A percentile compares a stretch with the other conserved stretches of the same genome.
phyloP scores from a whole-genome alignment of 257 asterid species.

The Solanum neorickii region DNA sequence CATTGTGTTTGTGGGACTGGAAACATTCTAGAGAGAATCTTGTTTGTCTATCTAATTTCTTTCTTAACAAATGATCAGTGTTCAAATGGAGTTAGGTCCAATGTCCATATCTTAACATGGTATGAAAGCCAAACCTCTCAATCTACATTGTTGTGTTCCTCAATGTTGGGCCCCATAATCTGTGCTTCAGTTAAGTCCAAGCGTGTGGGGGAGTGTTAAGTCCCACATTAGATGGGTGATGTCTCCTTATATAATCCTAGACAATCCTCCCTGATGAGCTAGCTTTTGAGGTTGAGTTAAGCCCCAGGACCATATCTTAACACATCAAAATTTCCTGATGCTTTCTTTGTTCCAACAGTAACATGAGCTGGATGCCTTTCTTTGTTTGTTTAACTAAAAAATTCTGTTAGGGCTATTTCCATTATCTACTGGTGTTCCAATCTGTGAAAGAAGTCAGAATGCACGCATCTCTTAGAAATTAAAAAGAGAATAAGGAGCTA shows the following conservation, averaged over 20 bases:
- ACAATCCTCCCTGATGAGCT: background rate
- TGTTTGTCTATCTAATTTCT: background rate
- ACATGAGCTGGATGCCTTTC: background rate
- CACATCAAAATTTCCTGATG: background rate
- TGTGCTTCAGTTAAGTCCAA: background rate
- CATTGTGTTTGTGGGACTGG: background rate
- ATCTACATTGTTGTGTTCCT: background rate
- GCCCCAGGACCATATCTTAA: background rate
- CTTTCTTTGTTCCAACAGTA: background rate
- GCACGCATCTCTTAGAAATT: background rate
- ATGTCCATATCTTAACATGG: background rate
- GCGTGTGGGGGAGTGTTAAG: background rate
- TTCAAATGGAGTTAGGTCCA: background rate
- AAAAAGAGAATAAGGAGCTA: background rate
- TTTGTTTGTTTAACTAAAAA: background rate
- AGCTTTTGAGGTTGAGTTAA: background rate
- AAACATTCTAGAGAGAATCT: background rate
- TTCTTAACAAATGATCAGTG: background rate
- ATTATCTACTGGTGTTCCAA: background rate
- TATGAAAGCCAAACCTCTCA: background rate
- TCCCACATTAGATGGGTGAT: background rate
- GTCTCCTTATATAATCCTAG: background rate
- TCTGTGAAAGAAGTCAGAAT: background rate
- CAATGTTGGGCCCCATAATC: background rate
- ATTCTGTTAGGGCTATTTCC: background rate